Conservation (phyloP, 1,284 basidiomycete genomes). For the Athelia psychrophila region DNA sequence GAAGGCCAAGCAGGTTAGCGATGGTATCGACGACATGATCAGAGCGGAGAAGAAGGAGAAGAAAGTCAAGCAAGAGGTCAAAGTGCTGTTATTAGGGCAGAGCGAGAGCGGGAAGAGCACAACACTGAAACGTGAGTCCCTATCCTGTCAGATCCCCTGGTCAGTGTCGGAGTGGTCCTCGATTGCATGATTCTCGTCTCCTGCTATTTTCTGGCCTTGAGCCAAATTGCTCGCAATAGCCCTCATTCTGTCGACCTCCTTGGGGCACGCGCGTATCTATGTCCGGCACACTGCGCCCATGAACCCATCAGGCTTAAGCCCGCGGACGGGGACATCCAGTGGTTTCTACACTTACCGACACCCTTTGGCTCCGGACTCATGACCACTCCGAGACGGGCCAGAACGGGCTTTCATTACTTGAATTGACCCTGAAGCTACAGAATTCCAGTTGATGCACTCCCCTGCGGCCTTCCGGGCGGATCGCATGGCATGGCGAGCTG, state of each 20-base stretch:
- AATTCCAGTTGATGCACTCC: conserved; percentile 77
- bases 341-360: too few relatives aligned
- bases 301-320: too few relatives aligned
- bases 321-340: too few relatives aligned
- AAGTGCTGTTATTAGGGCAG: conserved; percentile 76
- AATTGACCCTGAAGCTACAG: conserved; percentile 36
- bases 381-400: not conserved
- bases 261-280: too few relatives aligned
- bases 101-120: conserved; percentile 83
- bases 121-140: conserved; percentile 75
- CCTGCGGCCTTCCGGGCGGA: conserved; percentile 73
- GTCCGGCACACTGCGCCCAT: too few relatives aligned
- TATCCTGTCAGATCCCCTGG: conserved; percentile 5
- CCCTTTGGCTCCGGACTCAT: conserved; percentile 2
- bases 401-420: conserved; percentile 4
- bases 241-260: too few relatives aligned
- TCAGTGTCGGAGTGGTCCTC: conserved; percentile 1
- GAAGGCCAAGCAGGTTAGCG: conserved; percentile 70
- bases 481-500: conserved; percentile 78
- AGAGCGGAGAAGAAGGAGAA: conserved; percentile 55
- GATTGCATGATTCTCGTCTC: too few relatives aligned
- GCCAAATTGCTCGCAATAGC: too few relatives aligned
- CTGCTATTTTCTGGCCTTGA: too few relatives aligned
- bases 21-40: conserved; percentile 76
- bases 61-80: conserved; percentile 59